Percentiles rank a stretch among this genome's conserved stretches.
These are phyloP conservation scores for Datisca glomerata DNA, from an alignment of 306 rosid species.

Conservation along the genomic window DNA sequence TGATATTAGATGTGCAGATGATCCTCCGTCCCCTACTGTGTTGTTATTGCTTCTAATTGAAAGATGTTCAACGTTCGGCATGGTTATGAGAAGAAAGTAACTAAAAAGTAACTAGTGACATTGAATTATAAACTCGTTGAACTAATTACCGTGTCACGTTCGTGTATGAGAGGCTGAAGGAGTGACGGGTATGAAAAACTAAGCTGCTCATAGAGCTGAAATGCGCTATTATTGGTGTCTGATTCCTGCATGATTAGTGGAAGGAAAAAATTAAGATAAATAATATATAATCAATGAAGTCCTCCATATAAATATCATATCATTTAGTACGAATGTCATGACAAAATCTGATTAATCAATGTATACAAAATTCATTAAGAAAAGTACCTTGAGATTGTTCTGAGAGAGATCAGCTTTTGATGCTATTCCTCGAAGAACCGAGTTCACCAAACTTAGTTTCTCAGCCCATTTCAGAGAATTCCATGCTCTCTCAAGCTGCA, in stretches of 20 bases:
- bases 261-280: neutral
- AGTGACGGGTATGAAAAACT: slow-evolving; percentile 70
- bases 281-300: neutral
- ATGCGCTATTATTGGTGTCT: slow-evolving; percentile 30
- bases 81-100: too few relatives aligned
- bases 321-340: too few relatives aligned
- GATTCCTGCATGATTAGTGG: slow-evolving; percentile 36
- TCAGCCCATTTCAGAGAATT: slow-evolving; percentile 57
- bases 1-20: too few relatives aligned
- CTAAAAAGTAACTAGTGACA: too few relatives aligned
- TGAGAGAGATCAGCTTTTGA: slow-evolving; percentile 38
- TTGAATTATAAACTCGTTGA: too few relatives aligned
- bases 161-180: slow-evolving; percentile 77
- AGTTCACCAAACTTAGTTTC: slow-evolving; percentile 50
- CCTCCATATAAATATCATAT: neutral
- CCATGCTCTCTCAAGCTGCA: slow-evolving; percentile 95
- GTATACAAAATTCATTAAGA: slow-evolving; percentile 9
- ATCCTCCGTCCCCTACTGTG: too few relatives aligned
- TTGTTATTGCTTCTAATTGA: too few relatives aligned
- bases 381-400: slow-evolving; percentile 42
- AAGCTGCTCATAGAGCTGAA: slow-evolving; percentile 74
- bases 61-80: too few relatives aligned
- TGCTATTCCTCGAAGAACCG: slow-evolving; percentile 64
- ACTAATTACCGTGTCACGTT: slow-evolving; percentile 67
- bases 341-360: neutral